Evolutionary conservation across 768 basidiomycete species (phyloP), one percentile per base, ranked within the genome.

Genomic region (Pleurotus tuber-regium): DNA sequence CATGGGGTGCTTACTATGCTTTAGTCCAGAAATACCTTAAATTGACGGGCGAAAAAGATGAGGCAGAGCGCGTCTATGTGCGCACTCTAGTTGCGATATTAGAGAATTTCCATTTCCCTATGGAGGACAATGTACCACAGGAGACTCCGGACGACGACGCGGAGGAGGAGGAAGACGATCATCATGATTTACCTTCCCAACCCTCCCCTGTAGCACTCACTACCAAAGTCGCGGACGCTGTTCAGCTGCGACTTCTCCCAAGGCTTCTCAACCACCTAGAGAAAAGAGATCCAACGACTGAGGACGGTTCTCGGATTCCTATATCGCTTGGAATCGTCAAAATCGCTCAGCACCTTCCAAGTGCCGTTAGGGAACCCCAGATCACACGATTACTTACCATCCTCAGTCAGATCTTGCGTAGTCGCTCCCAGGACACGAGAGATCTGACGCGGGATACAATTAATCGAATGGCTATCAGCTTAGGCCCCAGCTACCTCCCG

Each of bases 91-190:
- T 97, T 1, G 75, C 89, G 0, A 69, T 98, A 5, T 74, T 99
- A 46, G 91, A 96, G 61, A 84, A 84, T 61, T 99, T 98, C 73
- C 89, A 91, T 61, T 98, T 98, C 61, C 77, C 86, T 1, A 87
- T 95, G 83, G 84, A 87, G 43, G 79, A 85, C 18, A 58, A 65
- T 0, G 68, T 82, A 6, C 69, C 64, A 2, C 65, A 65, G 21
- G 67, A 61, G 12, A 65, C 59, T 3, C 70, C 64, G 7, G 65
- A 62, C 4, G 64, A 63, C 1, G 60, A 55, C 3, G 63, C 58
- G 0, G 64, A 63, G 18, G 65, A 55, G 12, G 67, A 65, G 4
- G 70, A 70, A 6, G 70, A 68, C 6, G 61, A 57, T 30, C 63
- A 55, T 5, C 68, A 62, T 3, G 66, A 61, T 19, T 47, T 26